Evolutionary conservation across 192 early-diverging fungal species (phyloP).

Genomic region (Helicostylum pulchrum): DNA sequence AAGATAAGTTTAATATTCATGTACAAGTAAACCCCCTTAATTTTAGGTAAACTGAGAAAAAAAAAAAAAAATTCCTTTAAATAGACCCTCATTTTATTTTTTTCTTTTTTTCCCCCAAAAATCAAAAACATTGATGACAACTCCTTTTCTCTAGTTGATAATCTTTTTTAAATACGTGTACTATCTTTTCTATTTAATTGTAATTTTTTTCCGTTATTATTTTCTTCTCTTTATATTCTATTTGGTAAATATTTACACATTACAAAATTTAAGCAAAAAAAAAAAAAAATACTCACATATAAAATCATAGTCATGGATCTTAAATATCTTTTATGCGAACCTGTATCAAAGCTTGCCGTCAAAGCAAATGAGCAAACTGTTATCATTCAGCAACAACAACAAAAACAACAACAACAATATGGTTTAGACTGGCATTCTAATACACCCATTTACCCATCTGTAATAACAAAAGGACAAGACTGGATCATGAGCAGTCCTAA

Average conservation of each 20-base stretch:
- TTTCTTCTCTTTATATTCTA: neutral
- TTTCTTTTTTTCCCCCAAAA: neutral
- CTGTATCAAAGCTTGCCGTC: constrained; percentile 1
- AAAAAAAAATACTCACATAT: neutral
- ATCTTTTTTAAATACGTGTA: neutral
- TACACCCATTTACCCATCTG: neutral
- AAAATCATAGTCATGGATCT: constrained; percentile 12
- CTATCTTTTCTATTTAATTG: neutral
- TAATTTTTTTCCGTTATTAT: neutral
- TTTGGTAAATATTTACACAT: neutral
- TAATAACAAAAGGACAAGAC: neutral
- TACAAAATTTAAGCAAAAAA: neutral
- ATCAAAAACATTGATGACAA: constrained; percentile 10
- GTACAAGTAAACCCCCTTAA: too few relatives aligned
- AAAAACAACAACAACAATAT: neutral
- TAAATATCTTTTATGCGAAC: constrained; percentile 20
- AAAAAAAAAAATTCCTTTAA: constrained; percentile 10
- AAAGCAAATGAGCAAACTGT: neutral
- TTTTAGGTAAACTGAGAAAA: constrained; percentile 2
- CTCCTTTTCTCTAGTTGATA: neutral
- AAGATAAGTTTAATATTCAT: too few relatives aligned
- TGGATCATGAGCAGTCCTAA: constrained; percentile 6
- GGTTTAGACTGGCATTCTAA: constrained; percentile 1
- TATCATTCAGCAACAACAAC: constrained; percentile 3
- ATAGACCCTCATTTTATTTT: constrained; percentile 11